Base-by-base conservation (phyloP, 2,329 filamentous ascomycete genomes). In the Xylaria sp. region DNA sequence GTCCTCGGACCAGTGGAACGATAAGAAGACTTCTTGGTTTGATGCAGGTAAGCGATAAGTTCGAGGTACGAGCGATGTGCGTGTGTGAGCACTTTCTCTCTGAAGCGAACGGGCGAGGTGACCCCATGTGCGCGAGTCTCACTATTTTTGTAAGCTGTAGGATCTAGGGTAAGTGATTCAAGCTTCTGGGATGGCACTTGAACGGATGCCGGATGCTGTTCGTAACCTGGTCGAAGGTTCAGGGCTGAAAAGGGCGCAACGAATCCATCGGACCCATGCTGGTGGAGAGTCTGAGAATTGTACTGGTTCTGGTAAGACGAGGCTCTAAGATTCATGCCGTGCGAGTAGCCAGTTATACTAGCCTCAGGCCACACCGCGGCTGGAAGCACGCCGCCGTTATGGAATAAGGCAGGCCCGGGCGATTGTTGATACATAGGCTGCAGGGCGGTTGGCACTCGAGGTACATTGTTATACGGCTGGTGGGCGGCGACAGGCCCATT, bases 21-120 rank as follows among this genome's bases (percentile, higher is more conserved):
- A 20, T 78, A 77, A 10, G 81, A 81, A 1, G 82, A 79, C 74
- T 84, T 89, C 66, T 88, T 89, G 23, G 83, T 84, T 62, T 88
- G 85, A 70, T 92, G 89, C 7, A 92, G 83, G 72, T 88, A 89
- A 10, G 88, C 82, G 3, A 94, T 81, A 8, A 95, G 84, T 71
- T 93, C 90, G 57, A 92, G 84, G 79, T 94, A 94, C 39, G 90
- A 87, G 72, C 86, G 85, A 77, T 94, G 90, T n/a, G 92, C 92
- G 81, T 89, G 90, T 15, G 87, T 83, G 28, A 94, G 81, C 2
- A 88, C 88, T 71, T 89, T 91, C 72, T 94, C 91, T 72, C 89
- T 90, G 76, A 93, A 93, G 9, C 80, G 81, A 18, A 76, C 63
- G 18, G 80, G 79, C 3, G 80, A 76, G 18, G 77, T 69, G 20